These are phyloP conservation scores for Gonium pectorale DNA, from an alignment of 139 green algal species.

Conservation along the genomic window DNA sequence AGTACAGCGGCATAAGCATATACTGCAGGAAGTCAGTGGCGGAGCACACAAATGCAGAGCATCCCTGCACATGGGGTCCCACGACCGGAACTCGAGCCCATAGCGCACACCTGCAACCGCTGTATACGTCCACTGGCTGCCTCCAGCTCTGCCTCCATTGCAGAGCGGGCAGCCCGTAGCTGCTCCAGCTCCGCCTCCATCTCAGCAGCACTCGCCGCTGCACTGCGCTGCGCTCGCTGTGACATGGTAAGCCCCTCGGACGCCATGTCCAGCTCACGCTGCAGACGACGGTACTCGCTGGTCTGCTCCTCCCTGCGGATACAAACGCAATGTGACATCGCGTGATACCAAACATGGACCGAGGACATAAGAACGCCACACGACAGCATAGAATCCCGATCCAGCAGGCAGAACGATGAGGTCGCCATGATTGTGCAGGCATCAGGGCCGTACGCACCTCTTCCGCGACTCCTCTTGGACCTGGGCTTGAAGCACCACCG, in stretches of 20 bases:
- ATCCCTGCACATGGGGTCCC: too few species aligned
- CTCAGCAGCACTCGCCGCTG: not conserved
- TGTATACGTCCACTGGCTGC: not conserved
- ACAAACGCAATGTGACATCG: too few species aligned
- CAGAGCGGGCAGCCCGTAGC: not conserved
- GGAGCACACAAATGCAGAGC: too few species aligned
- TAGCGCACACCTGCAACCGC: conserved; percentile 21
- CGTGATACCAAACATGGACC: too few species aligned
- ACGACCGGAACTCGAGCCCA: too few species aligned
- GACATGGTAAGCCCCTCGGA: not conserved
- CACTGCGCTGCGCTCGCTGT: conserved; percentile 21
- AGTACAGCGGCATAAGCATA: too few species aligned
- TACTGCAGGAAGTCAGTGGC: too few species aligned
- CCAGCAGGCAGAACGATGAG: too few species aligned
- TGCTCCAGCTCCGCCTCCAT: conserved; percentile 28
- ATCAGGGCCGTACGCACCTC: not conserved
- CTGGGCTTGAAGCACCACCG: not conserved
- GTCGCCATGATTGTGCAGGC: too few species aligned
- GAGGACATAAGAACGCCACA: too few species aligned
- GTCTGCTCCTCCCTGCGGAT: conserved; percentile 29
- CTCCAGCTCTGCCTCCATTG: conserved; percentile 17
- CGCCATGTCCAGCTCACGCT: conserved; percentile 19
- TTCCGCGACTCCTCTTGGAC: conserved; percentile 19
- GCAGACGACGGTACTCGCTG: conserved; percentile 6
- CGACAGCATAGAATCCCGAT: too few species aligned